Evolutionary conservation across 495 filamentous ascomycete species (phyloP), one percentile per base, ranked within the genome.

Genomic region (Daldinia bambusicola): DNA sequence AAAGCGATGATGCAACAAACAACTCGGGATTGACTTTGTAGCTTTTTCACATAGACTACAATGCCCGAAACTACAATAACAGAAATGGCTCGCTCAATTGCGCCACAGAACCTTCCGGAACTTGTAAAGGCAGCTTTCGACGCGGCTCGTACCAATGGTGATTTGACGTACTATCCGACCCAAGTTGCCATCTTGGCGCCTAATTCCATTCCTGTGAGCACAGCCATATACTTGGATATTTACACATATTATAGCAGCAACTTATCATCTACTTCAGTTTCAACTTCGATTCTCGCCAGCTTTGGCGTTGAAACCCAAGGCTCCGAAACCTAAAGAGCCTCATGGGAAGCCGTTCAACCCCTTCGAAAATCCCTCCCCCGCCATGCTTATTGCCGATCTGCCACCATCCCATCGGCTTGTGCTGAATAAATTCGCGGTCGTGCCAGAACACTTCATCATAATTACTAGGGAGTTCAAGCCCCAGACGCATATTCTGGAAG

Each of bases 401-500:
- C 83, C 86, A 0, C 78, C 80, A 0, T 80, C 81, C 7, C 91
- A 95, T 78, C 78, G 84, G 64, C 83, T 95, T 40, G 87, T 95
- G 30, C 80, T 96, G 53, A 95, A 95, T 80, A 95, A 94, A 76
- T 96, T 88, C 74, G 91, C 93, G 16, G 85, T 96, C 18, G 92
- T 94, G 34, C 86, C 87, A 0, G 85, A 92, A 55, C 93, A 96
- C 77, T 93, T 92, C 79, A 93, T 96, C 65, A 84, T 96, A 55
- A 86, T 89, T 0, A 96, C 93, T 1, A 87, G 75, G 55, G 78
- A 77, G 20, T 89, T 90, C 82, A 87, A 89, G 68, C 76, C 80
- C 2, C 93, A 95, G 78, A 91, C 90, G 0, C 82, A 92, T 71
- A 61, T 93, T 0, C 81, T 96, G 4, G 89, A 91, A 52, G 74